Percentiles rank a stretch among this genome's conserved stretches.
Evolutionary conservation across 192 early-diverging fungal species (phyloP).

Genomic region (Chytriomyces confervae): DNA sequence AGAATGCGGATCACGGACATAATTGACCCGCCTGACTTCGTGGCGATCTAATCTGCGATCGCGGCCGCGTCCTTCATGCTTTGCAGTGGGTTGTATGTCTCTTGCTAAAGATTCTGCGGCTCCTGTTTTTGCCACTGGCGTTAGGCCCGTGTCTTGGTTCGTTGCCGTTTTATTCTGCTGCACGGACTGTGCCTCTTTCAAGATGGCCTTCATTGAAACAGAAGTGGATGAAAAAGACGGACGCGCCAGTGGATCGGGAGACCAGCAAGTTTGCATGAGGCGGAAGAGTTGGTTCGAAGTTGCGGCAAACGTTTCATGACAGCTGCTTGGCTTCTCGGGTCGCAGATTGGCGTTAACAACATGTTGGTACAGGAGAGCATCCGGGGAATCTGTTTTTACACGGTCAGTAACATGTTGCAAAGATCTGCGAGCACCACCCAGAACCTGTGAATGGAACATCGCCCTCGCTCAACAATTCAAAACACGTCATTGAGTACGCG

Average conservation of each 20-base stretch:
- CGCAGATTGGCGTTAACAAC: conserved; percentile 24
- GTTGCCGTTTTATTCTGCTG: too few relatives aligned
- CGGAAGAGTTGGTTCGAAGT: background rate
- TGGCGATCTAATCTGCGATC: too few relatives aligned
- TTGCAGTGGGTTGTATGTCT: too few relatives aligned
- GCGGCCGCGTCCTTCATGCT: too few relatives aligned
- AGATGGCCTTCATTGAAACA: conserved; percentile 7
- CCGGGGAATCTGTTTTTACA: conserved; percentile 9
- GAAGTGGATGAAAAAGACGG: conserved; percentile 17
- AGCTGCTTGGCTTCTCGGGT: conserved; percentile 12
- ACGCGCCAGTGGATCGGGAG: conserved; percentile 20
- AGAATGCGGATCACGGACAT: too few relatives aligned
- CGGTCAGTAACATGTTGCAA: too few relatives aligned
- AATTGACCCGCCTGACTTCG: too few relatives aligned
- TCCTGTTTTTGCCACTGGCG: too few relatives aligned
- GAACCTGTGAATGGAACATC: conserved; percentile 26
- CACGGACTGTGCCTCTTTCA: background rate
- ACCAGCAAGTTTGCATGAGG: conserved; percentile 30
- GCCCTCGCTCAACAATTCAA: conserved; percentile 34
- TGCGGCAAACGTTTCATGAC: too few relatives aligned
- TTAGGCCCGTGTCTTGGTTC: too few relatives aligned
- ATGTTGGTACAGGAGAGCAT: conserved; percentile 33
- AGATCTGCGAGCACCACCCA: too few relatives aligned
- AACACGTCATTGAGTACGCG: conserved; percentile 42
- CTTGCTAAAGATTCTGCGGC: too few relatives aligned